A percentile compares a stretch with the other conserved stretches of the same genome.
phyloP scores from a whole-genome alignment of 2,329 filamentous ascomycete genomes.

The Chaetomium strumarium region DNA sequence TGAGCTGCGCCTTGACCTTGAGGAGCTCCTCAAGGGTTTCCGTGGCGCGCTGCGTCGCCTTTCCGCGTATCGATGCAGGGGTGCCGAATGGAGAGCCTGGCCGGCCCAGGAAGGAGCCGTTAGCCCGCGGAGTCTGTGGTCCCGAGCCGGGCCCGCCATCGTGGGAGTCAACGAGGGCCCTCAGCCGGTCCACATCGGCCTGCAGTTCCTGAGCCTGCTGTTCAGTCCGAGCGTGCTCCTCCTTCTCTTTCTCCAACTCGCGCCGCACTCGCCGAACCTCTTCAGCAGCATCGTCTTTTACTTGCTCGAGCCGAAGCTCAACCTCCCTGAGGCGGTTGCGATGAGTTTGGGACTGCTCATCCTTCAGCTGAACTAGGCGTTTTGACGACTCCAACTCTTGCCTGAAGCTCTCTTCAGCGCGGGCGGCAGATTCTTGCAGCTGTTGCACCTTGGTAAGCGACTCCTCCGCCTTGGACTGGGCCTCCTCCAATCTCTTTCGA shows the following conservation, averaged over 20 bases:
- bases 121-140: constrained; percentile 56
- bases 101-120: constrained; percentile 48
- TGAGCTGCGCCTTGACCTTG: constrained; percentile 65
- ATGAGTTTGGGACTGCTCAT: constrained; percentile 68
- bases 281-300: constrained; percentile 61
- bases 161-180: constrained; percentile 41
- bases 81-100: constrained; percentile 58
- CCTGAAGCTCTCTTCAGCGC: constrained; percentile 79
- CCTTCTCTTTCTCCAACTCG: constrained; percentile 51
- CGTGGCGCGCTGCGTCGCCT: constrained; percentile 52
- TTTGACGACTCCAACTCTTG: constrained; percentile 77
- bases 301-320: constrained; percentile 55
- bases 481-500: constrained; percentile 72
- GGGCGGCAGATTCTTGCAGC: constrained; percentile 74
- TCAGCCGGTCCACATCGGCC: constrained; percentile 48
- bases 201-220: constrained; percentile 47
- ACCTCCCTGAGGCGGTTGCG: constrained; percentile 65
- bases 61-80: constrained; percentile 51
- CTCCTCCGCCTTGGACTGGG: constrained; percentile 83
- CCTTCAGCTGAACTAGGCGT: constrained; percentile 75
- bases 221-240: constrained; percentile 42
- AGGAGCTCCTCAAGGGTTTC: constrained; percentile 60
- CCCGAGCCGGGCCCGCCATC: constrained; percentile 39
- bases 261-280: constrained; percentile 50
- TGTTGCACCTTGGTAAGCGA: constrained; percentile 75